A percentile compares a stretch with the other conserved stretches of the same genome.
Conservation (phyloP, 371 early-diverging fungal genomes). For the Actinomucor elegans region DNA sequence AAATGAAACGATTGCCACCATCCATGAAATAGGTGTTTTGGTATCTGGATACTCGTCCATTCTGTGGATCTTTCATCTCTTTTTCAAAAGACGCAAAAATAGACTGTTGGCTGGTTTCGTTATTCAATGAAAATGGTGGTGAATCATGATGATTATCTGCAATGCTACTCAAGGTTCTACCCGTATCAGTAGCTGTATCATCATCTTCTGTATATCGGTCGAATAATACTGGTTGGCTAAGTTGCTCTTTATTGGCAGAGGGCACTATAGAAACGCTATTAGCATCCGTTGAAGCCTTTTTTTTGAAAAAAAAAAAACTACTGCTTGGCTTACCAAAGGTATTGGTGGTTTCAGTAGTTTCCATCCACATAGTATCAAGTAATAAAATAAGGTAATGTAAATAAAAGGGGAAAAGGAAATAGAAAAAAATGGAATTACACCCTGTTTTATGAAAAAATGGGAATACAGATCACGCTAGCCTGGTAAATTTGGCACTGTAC, state of each 20-base stretch:
- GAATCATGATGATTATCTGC: constrained; percentile 4
- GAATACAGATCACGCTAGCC: too few relatives aligned
- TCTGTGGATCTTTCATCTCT: constrained; percentile 21
- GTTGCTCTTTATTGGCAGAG: neutral
- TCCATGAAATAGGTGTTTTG: constrained; percentile 38
- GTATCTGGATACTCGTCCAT: constrained; percentile 16
- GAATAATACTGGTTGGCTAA: neutral
- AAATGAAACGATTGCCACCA: constrained; percentile 33
- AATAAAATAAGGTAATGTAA: neutral
- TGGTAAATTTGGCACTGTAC: too few relatives aligned
- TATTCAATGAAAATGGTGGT: neutral
- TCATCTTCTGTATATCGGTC: constrained; percentile 22
- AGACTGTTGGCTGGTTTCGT: neutral
- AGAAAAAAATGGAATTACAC: neutral
- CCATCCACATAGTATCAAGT: constrained; percentile 1
- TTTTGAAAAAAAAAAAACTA: neutral
- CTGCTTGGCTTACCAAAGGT: neutral
- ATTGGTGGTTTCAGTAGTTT: constrained; percentile 4
- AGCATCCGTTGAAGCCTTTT: neutral
- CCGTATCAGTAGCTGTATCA: constrained; percentile 29
- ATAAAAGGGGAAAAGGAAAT: neutral
- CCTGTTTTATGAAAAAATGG: too few relatives aligned
- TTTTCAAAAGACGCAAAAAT: constrained; percentile 17
- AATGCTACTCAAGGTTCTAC: constrained; percentile 17
- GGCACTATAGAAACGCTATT: too few relatives aligned